Evolutionary conservation across 352 stramenopile genomes (phyloP).

Genomic region (Aphanomyces cochlioides): DNA sequence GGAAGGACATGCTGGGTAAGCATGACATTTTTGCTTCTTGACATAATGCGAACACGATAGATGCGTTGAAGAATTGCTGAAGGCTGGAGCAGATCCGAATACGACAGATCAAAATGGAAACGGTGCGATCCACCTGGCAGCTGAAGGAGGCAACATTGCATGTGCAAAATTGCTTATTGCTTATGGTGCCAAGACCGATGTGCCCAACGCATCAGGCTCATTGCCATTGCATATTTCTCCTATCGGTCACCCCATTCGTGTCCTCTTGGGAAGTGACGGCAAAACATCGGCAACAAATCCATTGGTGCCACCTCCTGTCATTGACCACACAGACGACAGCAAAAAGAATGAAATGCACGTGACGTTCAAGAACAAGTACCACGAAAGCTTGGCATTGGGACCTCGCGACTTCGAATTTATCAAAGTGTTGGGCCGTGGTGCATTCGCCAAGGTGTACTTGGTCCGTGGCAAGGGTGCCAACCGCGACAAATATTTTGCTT

Average conservation of each 20-base stretch:
- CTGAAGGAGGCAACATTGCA: constrained; percentile 72
- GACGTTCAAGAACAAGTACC: constrained; percentile 89
- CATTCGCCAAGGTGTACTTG: constrained; percentile 83
- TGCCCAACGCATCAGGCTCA: constrained; percentile 70
- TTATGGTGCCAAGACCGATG: constrained; percentile 65
- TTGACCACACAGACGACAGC: constrained; percentile 66
- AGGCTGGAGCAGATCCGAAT: constrained; percentile 67
- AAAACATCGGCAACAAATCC: constrained; percentile 68
- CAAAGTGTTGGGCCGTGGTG: constrained; percentile 75
- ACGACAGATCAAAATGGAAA: constrained; percentile 80
- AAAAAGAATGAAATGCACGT: constrained; percentile 45
- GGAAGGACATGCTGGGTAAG: constrained; percentile 60
- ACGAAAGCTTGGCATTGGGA: constrained; percentile 73
- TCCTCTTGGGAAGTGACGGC: constrained; percentile 66
- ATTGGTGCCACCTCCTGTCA: constrained; percentile 58
- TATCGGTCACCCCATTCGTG: constrained; percentile 80
- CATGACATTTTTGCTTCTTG: neutral
- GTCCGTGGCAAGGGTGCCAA: constrained; percentile 81
- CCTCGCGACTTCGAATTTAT: constrained; percentile 85
- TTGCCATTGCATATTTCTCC: constrained; percentile 80
- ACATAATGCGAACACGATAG: constrained; percentile 29
- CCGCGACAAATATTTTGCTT: constrained; percentile 80
- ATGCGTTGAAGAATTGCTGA: constrained; percentile 70
- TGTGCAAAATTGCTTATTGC: constrained; percentile 74
- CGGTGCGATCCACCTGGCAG: constrained; percentile 75